phyloP scores from a whole-genome alignment of 192 early-diverging fungal genomes.

The Rhizophagus clarus region DNA sequence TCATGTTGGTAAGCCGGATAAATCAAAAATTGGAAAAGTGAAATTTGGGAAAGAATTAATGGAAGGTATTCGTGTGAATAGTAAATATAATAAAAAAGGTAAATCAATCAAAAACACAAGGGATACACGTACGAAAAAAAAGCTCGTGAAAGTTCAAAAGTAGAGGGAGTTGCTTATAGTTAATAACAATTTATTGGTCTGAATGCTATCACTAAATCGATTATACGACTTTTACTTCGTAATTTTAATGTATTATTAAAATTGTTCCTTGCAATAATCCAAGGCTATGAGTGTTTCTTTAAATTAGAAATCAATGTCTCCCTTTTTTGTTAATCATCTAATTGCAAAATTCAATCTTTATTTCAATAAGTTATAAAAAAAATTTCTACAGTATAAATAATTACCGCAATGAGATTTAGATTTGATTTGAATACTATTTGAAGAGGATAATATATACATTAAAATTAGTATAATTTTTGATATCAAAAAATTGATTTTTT shows the following conservation, averaged over 20 bases:
- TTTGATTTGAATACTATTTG: no score
- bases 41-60: conserved; percentile 32
- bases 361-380: not conserved
- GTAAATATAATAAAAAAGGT: conserved; percentile 57
- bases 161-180: not conserved
- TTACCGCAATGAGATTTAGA: no score
- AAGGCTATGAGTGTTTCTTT: no score
- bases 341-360: not conserved
- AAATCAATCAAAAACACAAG: not conserved
- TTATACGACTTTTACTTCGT: no score
- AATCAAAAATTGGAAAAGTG: conserved; percentile 41
- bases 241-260: no score
- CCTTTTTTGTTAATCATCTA: not conserved
- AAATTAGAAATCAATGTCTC: no score
- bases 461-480: no score
- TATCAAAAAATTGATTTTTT: no score
- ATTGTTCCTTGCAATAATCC: no score
- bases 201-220: no score
- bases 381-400: not conserved
- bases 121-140: conserved; percentile 4
- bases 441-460: no score
- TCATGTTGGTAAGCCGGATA: conserved; percentile 28
- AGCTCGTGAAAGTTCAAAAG: conserved; percentile 27
- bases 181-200: no score
- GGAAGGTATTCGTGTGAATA: conserved; percentile 29